These are phyloP conservation scores for Xylaria multiplex DNA, from an alignment of 2,329 filamentous ascomycete genomes.

Conservation along the genomic window DNA sequence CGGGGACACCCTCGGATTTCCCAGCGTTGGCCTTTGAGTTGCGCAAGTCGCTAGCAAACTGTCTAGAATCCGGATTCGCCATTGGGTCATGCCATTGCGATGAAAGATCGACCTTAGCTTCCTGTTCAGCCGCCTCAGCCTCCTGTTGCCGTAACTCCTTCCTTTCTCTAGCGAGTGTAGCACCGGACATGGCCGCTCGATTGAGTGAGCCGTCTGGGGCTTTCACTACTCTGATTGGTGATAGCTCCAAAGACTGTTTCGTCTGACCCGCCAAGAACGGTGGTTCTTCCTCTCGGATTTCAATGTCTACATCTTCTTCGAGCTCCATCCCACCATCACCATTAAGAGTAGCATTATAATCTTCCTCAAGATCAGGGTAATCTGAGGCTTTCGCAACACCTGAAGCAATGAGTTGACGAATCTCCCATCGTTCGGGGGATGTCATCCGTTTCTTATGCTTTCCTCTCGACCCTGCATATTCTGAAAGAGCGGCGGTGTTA, in stretches of 20 bases:
- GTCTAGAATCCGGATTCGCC: constrained; percentile 82
- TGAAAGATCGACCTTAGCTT: constrained; percentile 82
- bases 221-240: constrained; percentile 95
- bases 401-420: constrained; percentile 93
- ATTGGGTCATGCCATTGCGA: constrained; percentile 98
- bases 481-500: constrained; percentile 71
- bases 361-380: constrained; percentile 93
- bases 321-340: constrained; percentile 90
- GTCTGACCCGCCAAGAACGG: constrained; percentile 96
- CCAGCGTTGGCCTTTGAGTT: constrained; percentile 68
- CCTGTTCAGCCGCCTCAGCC: constrained; percentile 78
- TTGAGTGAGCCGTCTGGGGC: constrained; percentile 99
- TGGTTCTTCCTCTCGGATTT: constrained; percentile 94
- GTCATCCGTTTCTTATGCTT: constrained; percentile 91
- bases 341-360: constrained; percentile 87
- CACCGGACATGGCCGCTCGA: constrained; percentile 92
- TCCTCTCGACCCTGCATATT: constrained; percentile 63
- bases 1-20: constrained; percentile 77
- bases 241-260: constrained; percentile 93
- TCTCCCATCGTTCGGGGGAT: constrained; percentile 97
- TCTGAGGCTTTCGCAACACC: constrained; percentile 92
- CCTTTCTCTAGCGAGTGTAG: constrained; percentile 86
- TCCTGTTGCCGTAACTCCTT: constrained; percentile 91
- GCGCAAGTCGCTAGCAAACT: constrained; percentile 89
- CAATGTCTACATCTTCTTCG: constrained; percentile 97